A percentile compares a stretch with the other conserved stretches of the same genome.
These are phyloP conservation scores for Penicillium sp. DNA, from an alignment of 2,329 filamentous ascomycete genomes.

Conservation along the genomic window DNA sequence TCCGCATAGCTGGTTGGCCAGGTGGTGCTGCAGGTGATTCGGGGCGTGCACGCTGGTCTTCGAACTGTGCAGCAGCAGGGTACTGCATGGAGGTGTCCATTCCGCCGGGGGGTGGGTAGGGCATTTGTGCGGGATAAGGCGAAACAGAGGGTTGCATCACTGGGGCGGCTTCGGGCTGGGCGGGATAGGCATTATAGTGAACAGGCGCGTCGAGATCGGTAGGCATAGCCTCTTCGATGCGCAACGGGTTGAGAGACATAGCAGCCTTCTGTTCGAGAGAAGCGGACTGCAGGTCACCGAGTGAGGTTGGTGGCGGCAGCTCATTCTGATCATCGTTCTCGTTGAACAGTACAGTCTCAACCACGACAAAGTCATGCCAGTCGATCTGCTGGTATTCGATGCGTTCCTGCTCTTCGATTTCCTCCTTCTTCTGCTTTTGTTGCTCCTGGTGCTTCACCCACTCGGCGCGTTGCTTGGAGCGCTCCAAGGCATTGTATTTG, in stretches of 20 bases:
- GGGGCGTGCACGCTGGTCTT: conserved; percentile 55
- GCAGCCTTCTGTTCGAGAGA: conserved; percentile 94
- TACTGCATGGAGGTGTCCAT: conserved; percentile 25
- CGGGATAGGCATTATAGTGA: conserved; percentile 56
- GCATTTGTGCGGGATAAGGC: conserved; percentile 29
- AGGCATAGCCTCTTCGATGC: conserved; percentile 95
- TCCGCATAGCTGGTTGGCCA: conserved; percentile 71
- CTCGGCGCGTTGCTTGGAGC: conserved; percentile 83
- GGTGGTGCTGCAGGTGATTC: conserved; percentile 73
- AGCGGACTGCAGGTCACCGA: conserved; percentile 90
- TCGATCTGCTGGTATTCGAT: conserved; percentile 83
- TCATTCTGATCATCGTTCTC: conserved; percentile 85
- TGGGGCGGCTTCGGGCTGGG: conserved; percentile 41
- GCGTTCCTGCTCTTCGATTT: conserved; percentile 81
- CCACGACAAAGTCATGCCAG: conserved; percentile 96
- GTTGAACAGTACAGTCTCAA: conserved; percentile 91
- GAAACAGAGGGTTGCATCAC: conserved; percentile 37
- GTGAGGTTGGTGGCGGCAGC: conserved; percentile 83
- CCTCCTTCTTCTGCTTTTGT: conserved; percentile 87
- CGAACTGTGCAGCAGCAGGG: conserved; percentile 38
- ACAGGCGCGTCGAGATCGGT: conserved; percentile 66
- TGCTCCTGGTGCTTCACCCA: conserved; percentile 83
- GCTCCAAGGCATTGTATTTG: conserved; percentile 77
- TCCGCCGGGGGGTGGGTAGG: conserved; percentile 38
- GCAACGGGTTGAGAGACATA: conserved; percentile 78